Conservation (phyloP, 1,284 basidiomycete genomes). For the Abortiporus biennis region DNA sequence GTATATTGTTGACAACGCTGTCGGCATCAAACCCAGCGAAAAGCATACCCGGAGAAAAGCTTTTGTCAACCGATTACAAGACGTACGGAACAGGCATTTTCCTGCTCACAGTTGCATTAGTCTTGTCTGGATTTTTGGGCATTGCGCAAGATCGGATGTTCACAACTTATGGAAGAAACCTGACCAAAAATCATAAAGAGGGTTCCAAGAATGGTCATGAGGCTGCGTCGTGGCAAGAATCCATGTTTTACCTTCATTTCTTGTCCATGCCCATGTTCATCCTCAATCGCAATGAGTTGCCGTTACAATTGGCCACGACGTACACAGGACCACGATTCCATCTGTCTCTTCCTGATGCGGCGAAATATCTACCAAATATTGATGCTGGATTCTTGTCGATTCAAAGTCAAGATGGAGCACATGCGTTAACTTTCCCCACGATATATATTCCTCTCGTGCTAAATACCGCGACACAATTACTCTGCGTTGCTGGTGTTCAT, state of each 20-base stretch:
- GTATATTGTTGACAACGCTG: constrained; percentile 81
- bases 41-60: constrained; percentile 6
- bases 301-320: constrained; percentile 40
- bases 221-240: constrained; percentile 72
- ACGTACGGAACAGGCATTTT: constrained; percentile 67
- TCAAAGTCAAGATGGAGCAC: constrained; percentile 1
- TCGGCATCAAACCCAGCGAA: constrained; percentile 44
- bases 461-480: constrained; percentile 81
- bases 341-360: constrained; percentile 17
- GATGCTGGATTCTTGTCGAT: constrained; percentile 19
- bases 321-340: constrained; percentile 33
- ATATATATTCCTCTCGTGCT: constrained; percentile 63
- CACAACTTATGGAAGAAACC: constrained; percentile 46
- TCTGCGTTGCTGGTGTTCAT: constrained; percentile 91
- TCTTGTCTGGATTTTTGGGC: constrained; percentile 81
- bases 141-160: constrained; percentile 85
- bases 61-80: constrained; percentile 5
- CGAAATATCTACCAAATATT: constrained; percentile 12
- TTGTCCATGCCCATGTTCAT: constrained; percentile 71
- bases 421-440: constrained; percentile 41
- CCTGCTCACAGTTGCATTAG: constrained; percentile 70
- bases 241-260: constrained; percentile 85
- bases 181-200: background rate
- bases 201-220: constrained; percentile 12
- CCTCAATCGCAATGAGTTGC: constrained; percentile 47